These are phyloP conservation scores for Gossypium laxum DNA, from an alignment of 441 rosid species.

Conservation along the genomic window DNA sequence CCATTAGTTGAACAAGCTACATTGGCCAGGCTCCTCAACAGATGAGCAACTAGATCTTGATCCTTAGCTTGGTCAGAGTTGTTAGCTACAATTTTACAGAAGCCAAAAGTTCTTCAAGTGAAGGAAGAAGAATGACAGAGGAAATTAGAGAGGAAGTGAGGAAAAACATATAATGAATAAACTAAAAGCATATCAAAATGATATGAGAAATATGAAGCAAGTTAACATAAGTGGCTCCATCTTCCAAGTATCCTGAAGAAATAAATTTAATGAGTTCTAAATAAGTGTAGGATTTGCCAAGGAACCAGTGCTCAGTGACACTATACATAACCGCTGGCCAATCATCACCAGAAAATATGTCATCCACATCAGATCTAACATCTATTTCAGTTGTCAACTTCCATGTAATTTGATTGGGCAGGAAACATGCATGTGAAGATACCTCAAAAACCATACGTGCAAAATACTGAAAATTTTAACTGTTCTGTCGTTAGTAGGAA, in stretches of 20 bases:
- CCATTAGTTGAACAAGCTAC: slow-evolving; percentile 23
- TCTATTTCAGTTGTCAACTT: not conserved
- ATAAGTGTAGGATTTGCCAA: not conserved
- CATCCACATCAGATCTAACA: not conserved
- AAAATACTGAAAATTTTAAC: not conserved
- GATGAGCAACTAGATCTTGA: slow-evolving; percentile 33
- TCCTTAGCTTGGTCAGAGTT: slow-evolving; percentile 28
- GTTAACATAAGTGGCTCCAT: not conserved
- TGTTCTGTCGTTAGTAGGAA: not conserved
- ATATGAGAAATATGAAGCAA: not conserved
- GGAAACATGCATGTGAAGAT: not conserved
- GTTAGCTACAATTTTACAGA: slow-evolving; percentile 23
- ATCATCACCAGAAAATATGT: not conserved
- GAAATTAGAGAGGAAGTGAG: not conserved
- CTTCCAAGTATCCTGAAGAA: not conserved
- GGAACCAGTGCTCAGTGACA: not conserved
- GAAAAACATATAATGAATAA: not conserved
- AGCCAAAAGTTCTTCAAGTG: slow-evolving; percentile 10
- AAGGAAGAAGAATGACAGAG: slow-evolving; percentile 2
- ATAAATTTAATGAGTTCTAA: not conserved
- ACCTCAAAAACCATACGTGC: not conserved
- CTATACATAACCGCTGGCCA: not conserved
- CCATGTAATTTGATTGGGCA: not conserved
- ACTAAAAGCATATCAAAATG: not conserved
- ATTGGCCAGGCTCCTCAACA: slow-evolving; percentile 30